Base-by-base conservation (phyloP, 345 rosid species). In the Citrus unshiu region DNA sequence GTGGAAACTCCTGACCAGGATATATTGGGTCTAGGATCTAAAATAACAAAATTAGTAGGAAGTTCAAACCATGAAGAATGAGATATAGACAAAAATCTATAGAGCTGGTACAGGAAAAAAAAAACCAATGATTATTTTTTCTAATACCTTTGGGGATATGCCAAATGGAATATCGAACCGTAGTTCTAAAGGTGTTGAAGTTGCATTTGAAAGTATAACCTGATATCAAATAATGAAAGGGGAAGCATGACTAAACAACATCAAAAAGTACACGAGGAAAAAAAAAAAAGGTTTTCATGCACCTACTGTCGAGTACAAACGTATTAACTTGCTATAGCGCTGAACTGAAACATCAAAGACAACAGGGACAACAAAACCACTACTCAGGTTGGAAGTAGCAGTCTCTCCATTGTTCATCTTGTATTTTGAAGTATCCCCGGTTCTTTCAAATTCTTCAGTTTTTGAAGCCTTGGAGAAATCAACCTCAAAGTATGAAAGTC, bases 161-260 rank as follows among this genome's bases (percentile, higher is more conserved):
- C 98, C 97, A 85, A 95, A 90, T 68, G 98, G 98, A 86, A 93
- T 95, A 77, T 95, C 98, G 81, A 95, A 95, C 81, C 98, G 92
- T 76, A 95, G 83, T 86, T 95, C 98, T 87, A 93, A 65, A 37
- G 98, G 95, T 83, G 89, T 77, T 71, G 93, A 87, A 68, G 97
- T 93, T 70, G 89, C 87, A 88, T 95, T 95, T 49, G 86, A 82
- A 78, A 95, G 78, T 80, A 92, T 86, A 69, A 95, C 98, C 98
- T 95, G 89, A 83, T 86, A 80, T 81, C 62, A 73, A 75, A 30
- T 79, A 72, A 61, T 72, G 66, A 62, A 72, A 75, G 77, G 29
- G 51, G 54, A 73, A 58, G n/a, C 75, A 39, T 68, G 59, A 81
- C 14, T 56, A 71, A 10, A 70, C 68, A 64, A 75, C 30, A 82